Evolutionary conservation across 768 basidiomycete species (phyloP), one percentile per base, ranked within the genome.

Genomic region (Leucogyrophana mollusca): DNA sequence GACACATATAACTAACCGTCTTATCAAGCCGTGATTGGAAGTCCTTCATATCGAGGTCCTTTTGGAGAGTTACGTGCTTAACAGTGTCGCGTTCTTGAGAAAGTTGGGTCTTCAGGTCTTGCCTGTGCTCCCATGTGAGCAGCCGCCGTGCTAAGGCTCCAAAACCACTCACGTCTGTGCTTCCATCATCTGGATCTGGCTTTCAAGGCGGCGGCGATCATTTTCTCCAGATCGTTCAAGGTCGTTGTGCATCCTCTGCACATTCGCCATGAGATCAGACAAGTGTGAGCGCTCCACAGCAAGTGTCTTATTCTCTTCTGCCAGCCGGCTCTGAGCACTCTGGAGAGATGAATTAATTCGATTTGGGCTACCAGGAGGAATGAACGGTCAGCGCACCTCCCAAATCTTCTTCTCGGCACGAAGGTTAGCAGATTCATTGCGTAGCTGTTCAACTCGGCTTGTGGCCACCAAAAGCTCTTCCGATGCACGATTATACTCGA

Each of bases 341-440:
- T 93, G 51, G 38, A 4, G 32, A 40, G 48, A 22, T n/a, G 41
- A 20, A 35, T 37, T 42, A 5, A 9, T 58, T 37, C 58, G n/a
- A 33, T 6, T 43, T 21, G n/a, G 7, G 7, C 7, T 17, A 11
- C n/a, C 17, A 4, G 4, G 18, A 49, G 20, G 32, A 17, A 10
- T 21, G 17, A 20, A 4, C 25, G 22, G 27, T 30, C n/a, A 25
- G 59, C 77, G 24, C 43, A 90, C 92, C 84, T 91, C 90, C 87
- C 88, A 92, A 27, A 94, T 89, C 58, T 82, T 86, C 73, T 92
- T 94, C 76, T 98, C 95, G 0, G 93, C 94, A 34, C 87, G 82
- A 14, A 96, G 77, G 61, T 90, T 94, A 2, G 90, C 87, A 52
- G 76, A 80, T 56, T 97, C 94, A 54, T 88, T 90, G 9, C 90